Evolutionary conservation across 805 yeast species (phyloP), one percentile per base, ranked within the genome.

Genomic region (Cyberlindnera petersonii): DNA sequence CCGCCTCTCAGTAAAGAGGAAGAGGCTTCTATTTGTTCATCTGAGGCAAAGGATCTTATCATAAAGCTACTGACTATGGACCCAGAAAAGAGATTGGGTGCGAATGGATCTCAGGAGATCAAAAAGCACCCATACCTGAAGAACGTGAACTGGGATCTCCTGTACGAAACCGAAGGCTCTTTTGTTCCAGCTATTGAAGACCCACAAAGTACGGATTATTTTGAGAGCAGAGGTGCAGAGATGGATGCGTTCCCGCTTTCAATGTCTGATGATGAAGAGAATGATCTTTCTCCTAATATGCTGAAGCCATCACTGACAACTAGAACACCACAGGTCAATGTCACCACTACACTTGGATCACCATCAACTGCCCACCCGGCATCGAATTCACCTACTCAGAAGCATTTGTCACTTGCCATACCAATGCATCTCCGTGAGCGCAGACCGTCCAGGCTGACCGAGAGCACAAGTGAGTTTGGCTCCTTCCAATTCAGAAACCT

Each of bases 161-260:
- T 93, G 14, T 86, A 80, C 55, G 68, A 67, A 14, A 83, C 77
- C 37, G 82, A 77, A 24, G 88, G 93, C 0, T 77, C 95, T 0
- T 93, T 93, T 63, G 79, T 88, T 7, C 99, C 99, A 0, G 65
- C 66, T 10, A 65, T 75, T 8, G 86, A 79, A 6, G 74, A 86
- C 50, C 95, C 96, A 0, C 94, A 85, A 52, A 79, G 80, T 33
- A 89, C 97, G 0, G 95, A 87, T 37, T 91, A 93, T 56, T 93
- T 91, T 61, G 98, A 93, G 52, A 50, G 72, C 5, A 75, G 98
- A 52, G 98, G 98, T 4, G 98, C 96, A 0, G 78, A 72, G 9
- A 63, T 85, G 53, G 69, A 75, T 5, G 75, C 73, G 38, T 82
- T 85, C 41, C 80, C 83, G 0, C 54, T 62, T 28, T 64, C 64